Evolutionary conservation across 139 green algal species (phyloP).

Genomic region (Chlorella ohadii): DNA sequence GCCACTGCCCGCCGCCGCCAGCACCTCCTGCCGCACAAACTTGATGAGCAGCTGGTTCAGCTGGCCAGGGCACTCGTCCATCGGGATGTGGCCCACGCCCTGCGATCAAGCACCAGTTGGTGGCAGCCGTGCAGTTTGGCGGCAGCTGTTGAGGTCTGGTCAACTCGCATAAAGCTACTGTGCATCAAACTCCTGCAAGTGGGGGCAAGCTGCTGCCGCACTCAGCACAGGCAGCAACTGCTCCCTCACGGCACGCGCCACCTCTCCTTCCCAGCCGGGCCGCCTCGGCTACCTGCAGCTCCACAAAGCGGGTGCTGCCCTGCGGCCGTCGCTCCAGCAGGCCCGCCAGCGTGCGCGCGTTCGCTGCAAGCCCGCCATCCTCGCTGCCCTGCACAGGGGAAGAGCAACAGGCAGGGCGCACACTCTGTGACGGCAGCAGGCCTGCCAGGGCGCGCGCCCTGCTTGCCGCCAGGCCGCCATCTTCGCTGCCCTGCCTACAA

Average conservation of each 20-base stretch:
- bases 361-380: constrained; percentile 12
- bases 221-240: too few species aligned
- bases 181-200: too few species aligned
- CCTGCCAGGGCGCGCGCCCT: too few species aligned
- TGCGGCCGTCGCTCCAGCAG: constrained; percentile 11
- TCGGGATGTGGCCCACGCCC: constrained; percentile 35
- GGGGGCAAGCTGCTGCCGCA: too few species aligned
- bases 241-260: too few species aligned
- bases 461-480: too few species aligned
- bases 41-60: constrained; percentile 31
- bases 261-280: not conserved
- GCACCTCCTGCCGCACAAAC: constrained; percentile 30
- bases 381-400: constrained; percentile 18
- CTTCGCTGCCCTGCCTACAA: too few species aligned
- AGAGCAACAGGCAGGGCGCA: too few species aligned
- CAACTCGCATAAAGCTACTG: too few species aligned
- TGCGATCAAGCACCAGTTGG: not conserved
- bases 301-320: not conserved
- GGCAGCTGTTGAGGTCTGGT: too few species aligned
- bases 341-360: constrained; percentile 18
- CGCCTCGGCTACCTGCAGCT: constrained; percentile 16
- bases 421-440: not conserved
- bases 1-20: not conserved
- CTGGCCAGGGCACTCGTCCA: constrained; percentile 32
- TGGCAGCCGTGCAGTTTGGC: too few species aligned